Evolutionary conservation across 768 basidiomycete species (phyloP).

Genomic region (Hypholoma sublateritium): DNA sequence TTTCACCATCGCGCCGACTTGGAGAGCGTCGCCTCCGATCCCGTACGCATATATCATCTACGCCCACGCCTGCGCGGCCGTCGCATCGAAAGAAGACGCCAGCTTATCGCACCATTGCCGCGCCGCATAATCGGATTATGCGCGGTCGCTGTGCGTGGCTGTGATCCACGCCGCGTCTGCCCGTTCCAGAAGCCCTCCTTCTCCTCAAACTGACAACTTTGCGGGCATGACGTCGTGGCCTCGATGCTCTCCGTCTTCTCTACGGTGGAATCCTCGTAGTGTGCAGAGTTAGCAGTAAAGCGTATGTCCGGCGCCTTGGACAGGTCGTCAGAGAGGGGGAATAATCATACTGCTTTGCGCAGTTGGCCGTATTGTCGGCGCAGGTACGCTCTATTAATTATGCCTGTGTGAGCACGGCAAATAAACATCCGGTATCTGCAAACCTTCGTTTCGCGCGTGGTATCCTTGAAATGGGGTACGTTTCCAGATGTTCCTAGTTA

Average conservation of each 20-base stretch:
- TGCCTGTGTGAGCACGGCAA: no score
- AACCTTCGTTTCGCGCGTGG: slow-evolving; percentile 55
- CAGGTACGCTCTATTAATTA: slow-evolving; percentile 42
- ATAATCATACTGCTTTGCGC: slow-evolving; percentile 49
- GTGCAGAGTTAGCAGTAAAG: slow-evolving; percentile 42
- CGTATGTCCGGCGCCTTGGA: slow-evolving; percentile 54
- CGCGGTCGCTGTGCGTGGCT: slow-evolving; percentile 64
- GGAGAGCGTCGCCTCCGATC: slow-evolving; percentile 53
- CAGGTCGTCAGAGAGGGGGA: slow-evolving; percentile 48
- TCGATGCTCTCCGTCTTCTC: slow-evolving; percentile 44
- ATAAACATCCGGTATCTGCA: no score
- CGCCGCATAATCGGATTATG: slow-evolving; percentile 6
- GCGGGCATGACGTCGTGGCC: slow-evolving; percentile 47
- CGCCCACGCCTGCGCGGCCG: slow-evolving; percentile 52
- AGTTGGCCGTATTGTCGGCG: slow-evolving; percentile 53
- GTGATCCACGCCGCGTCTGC: slow-evolving; percentile 62
- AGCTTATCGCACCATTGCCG: background rate
- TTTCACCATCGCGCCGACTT: slow-evolving; percentile 38
- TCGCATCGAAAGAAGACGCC: slow-evolving; percentile 32
- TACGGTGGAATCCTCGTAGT: slow-evolving; percentile 42
- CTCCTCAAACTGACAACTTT: slow-evolving; percentile 56
- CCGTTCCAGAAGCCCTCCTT: slow-evolving; percentile 69
- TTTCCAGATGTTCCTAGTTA: no score
- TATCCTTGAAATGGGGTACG: slow-evolving; percentile 10
- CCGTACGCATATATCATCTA: slow-evolving; percentile 50